A percentile compares a stretch with the other conserved stretches of the same genome.
Evolutionary conservation across 495 filamentous ascomycete species (phyloP).

Genomic region (Aspergillus ellipticus): DNA sequence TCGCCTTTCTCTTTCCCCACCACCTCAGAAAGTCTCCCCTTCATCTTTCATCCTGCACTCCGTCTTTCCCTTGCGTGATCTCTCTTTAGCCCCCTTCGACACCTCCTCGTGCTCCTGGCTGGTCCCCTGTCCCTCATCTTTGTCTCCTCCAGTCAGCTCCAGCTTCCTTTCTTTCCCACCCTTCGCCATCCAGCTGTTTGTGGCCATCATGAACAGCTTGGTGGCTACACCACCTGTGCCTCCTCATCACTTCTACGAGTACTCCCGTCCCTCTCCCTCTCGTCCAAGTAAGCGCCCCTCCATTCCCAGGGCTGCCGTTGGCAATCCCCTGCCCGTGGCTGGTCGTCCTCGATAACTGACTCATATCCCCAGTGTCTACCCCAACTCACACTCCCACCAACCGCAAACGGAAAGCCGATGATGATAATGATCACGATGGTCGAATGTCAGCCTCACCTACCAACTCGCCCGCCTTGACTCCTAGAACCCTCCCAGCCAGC

Average conservation of each 20-base stretch:
- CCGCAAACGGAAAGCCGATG: slow-evolving; percentile 87
- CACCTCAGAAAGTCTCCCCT: slow-evolving; percentile 13
- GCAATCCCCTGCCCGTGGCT: not conserved
- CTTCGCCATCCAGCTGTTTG: slow-evolving; percentile 35
- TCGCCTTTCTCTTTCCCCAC: slow-evolving; percentile 29
- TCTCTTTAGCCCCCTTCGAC: slow-evolving; percentile 11
- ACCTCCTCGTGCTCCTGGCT: slow-evolving; percentile 14
- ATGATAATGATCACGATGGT: slow-evolving; percentile 67
- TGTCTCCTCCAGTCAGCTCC: slow-evolving; percentile 9
- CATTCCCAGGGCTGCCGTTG: not conserved
- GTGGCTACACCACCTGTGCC: slow-evolving; percentile 64
- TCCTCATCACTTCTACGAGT: slow-evolving; percentile 67
- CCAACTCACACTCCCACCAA: slow-evolving; percentile 47
- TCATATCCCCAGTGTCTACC: slow-evolving; percentile 47
- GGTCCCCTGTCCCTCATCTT: slow-evolving; percentile 19
- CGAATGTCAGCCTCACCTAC: slow-evolving; percentile 85
- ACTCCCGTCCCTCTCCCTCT: slow-evolving; percentile 65
- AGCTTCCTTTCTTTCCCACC: slow-evolving; percentile 14
- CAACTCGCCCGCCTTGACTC: slow-evolving; percentile 68
- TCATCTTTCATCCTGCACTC: slow-evolving; percentile 9
- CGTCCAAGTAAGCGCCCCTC: slow-evolving; percentile 56
- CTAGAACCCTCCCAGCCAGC: slow-evolving; percentile 61
- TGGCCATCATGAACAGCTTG: slow-evolving; percentile 59
- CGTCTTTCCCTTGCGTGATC: slow-evolving; percentile 23
- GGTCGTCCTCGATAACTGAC: slow-evolving; percentile 19